A percentile compares a stretch with the other conserved stretches of the same genome.
phyloP scores from a whole-genome alignment of 768 basidiomycete species.

The Amanita pseudoporphyria region DNA sequence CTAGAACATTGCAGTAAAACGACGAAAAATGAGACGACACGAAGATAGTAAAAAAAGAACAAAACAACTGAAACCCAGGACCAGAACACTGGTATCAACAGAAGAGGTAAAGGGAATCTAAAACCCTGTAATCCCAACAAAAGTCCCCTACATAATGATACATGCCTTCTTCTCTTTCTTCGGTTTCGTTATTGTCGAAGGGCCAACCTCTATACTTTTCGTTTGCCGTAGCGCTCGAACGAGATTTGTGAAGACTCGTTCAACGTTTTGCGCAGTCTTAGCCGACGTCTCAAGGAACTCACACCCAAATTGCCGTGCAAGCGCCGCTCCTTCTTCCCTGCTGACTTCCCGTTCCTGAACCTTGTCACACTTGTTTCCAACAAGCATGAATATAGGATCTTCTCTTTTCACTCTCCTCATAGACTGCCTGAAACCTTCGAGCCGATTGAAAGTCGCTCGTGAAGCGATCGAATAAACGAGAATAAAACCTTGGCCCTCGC shows the following conservation, averaged over 20 bases:
- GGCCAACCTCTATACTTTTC: conserved; percentile 42
- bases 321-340: conserved; percentile 74
- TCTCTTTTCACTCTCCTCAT: conserved; percentile 84
- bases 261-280: conserved; percentile 89
- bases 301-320: conserved; percentile 82
- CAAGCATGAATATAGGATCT: conserved; percentile 84
- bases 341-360: conserved; percentile 86
- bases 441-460: conserved; percentile 83
- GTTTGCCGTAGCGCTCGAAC: conserved; percentile 77
- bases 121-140: conserved; percentile 50
- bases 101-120: conserved; percentile 72
- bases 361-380: conserved; percentile 96
- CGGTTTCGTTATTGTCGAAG: conserved; percentile 29
- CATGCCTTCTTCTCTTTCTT: conserved; percentile 43
- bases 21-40: conserved; percentile 12
- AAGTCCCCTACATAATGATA: conserved; percentile 72
- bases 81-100: conserved; percentile 70
- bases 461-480: conserved; percentile 96
- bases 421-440: conserved; percentile 84
- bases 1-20: conserved; percentile 17
- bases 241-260: conserved; percentile 79
- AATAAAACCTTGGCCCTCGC: conserved; percentile 97
- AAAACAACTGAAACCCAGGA: conserved; percentile 21
- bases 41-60: conserved; percentile 16
- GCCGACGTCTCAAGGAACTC: conserved; percentile 97